phyloP scores from a whole-genome alignment of 352 stramenopile genomes.

The Vaucheria bursata region DNA sequence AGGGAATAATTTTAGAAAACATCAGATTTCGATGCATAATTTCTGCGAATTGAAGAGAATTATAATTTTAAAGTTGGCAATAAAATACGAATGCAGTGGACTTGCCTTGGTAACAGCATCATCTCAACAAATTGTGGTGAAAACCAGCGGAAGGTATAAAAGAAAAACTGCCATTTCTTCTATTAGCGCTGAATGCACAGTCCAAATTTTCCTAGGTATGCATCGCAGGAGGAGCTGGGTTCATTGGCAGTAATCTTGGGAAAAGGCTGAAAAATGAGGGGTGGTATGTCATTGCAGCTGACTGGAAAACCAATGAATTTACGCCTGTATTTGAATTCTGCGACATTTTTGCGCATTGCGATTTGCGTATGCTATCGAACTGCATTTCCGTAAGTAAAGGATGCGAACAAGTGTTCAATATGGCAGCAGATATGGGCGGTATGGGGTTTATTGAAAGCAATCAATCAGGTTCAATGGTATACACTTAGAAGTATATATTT shows the following conservation, averaged over 20 bases:
- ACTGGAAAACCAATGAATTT: conserved; percentile 78
- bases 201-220: no score
- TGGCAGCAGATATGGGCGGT: conserved; percentile 77
- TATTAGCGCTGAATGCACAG: no score
- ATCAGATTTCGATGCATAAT: no score
- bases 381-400: conserved; percentile 62
- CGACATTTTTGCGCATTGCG: conserved; percentile 70
- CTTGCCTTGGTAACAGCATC: no score
- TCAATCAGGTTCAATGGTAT: conserved; percentile 61
- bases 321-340: conserved; percentile 73
- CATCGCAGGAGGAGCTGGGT: conserved; percentile 67
- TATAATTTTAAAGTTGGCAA: no score
- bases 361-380: conserved; percentile 67
- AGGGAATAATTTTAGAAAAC: no score
- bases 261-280: conserved; percentile 66
- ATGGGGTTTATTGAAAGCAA: conserved; percentile 84
- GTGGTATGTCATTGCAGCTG: conserved; percentile 61
- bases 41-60: no score
- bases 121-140: no score
- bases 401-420: conserved; percentile 71
- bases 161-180: no score
- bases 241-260: conserved; percentile 71
- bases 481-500: no score
- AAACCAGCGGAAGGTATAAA: no score
- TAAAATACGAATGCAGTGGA: no score